Conservation (phyloP, 208 protist species). For the Wallacemonas sp. region DNA sequence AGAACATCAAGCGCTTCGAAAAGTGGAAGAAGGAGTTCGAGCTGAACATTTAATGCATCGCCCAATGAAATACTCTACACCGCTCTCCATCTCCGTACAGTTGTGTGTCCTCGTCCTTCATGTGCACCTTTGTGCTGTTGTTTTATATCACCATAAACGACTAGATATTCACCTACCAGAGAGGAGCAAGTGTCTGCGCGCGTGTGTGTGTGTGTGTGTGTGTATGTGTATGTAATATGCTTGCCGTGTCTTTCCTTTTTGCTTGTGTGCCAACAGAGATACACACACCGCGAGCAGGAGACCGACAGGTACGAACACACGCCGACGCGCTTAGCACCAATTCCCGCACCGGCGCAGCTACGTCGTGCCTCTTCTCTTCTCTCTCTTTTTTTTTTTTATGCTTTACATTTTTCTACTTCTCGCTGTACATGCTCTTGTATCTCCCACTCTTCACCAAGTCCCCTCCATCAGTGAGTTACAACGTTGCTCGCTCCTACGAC, state of each 20-base stretch:
- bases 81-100: not conserved
- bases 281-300: too few relatives aligned
- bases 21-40: constrained; percentile 91
- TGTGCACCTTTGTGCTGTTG: too few relatives aligned
- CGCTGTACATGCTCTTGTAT: not conserved
- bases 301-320: not conserved
- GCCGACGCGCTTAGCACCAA: too few relatives aligned
- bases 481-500: not conserved
- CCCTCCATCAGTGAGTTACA: not conserved
- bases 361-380: constrained; percentile 13
- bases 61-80: not conserved
- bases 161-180: too few relatives aligned
- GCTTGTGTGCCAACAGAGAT: too few relatives aligned
- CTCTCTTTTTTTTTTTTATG: constrained; percentile 23
- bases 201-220: not conserved
- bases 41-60: constrained; percentile 52
- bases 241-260: too few relatives aligned
- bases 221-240: not conserved
- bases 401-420: constrained; percentile 13
- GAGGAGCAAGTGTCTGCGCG: too few relatives aligned
- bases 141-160: too few relatives aligned
- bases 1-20: constrained; percentile 87
- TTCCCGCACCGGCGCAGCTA: too few relatives aligned
- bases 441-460: too few relatives aligned
- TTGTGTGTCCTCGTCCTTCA: too few relatives aligned